Evolutionary conservation across 257 asterid genomes (phyloP), one percentile per base, ranked within the genome.

Genomic region (Phtheirospermum japonicum): DNA sequence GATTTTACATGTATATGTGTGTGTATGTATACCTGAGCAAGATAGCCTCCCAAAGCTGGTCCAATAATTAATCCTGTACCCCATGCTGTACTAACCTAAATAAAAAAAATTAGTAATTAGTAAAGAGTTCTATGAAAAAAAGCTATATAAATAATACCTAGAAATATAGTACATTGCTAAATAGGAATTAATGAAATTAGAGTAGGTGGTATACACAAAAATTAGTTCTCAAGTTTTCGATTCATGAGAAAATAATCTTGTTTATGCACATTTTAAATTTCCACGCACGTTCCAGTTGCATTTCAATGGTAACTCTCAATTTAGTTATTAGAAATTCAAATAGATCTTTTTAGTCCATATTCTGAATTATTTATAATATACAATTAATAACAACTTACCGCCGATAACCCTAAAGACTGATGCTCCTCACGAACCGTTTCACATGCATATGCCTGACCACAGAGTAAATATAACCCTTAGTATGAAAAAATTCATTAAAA

Each of bases 1-100:
- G 26, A n/a, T 14, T 13, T 9, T 18, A n/a, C n/a, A n/a, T n/a
- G 28, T 23, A 3, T 23, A 3, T n/a, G n/a, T n/a, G n/a, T n/a
- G n/a, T n/a, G n/a, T 23, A 23, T 23, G 3, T 53, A 45, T 70
- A 89, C 96, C 96, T 86, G 90, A 63, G 95, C 97, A 58, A 89
- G 94, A 71, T 53, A 89, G 37, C 97, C 97, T 56, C 97, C 97
- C 46, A 89, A 51, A 62, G 95, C 95, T 53, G 97, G 97, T 65
- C 97, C 97, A 20, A 89, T 85, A 50, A 89, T 80, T 70, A 89
- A 72, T 49, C 94, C 95, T 46, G 82, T 67, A 50, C 94, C 97
- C 97, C 95, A 89, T 55, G 97, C 77, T 42, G 95, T 89, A 69
- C 88, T 81, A 63, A 87, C 92, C 97, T 89, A 48, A 45, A 67